Evolutionary conservation across 1,139 yeast species (phyloP).

Genomic region (Barnettozyma hawaiiensis): DNA sequence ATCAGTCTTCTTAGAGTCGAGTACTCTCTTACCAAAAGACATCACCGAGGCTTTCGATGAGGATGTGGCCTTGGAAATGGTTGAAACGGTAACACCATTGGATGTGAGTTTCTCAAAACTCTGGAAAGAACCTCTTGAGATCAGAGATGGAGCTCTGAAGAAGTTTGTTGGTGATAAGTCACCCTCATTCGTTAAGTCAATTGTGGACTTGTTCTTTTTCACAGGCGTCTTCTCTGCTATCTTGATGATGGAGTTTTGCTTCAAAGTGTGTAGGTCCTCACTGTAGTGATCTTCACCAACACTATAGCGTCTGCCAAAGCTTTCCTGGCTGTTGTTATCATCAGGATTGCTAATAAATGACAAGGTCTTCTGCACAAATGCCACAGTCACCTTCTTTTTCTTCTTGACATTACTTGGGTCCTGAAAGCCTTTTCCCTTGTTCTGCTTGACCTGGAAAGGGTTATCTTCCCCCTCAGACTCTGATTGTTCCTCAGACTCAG

Average conservation of each 20-base stretch:
- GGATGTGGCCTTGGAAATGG: slow-evolving; percentile 50
- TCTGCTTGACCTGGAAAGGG: slow-evolving; percentile 18
- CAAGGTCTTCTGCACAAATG: slow-evolving; percentile 56
- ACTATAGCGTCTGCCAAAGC: slow-evolving; percentile 4
- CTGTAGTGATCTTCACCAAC: slow-evolving; percentile 18
- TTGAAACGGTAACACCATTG: slow-evolving; percentile 52
- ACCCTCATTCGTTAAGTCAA: slow-evolving; percentile 28
- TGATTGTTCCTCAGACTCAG: slow-evolving; percentile 14
- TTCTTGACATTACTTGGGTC: slow-evolving; percentile 15
- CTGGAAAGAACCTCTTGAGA: slow-evolving; percentile 28
- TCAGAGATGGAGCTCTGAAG: slow-evolving; percentile 44
- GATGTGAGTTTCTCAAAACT: slow-evolving; percentile 31
- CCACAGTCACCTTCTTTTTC: slow-evolving; percentile 39
- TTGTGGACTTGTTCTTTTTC: slow-evolving; percentile 9
- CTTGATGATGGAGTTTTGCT: slow-evolving; percentile 39
- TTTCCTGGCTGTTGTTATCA: slow-evolving; percentile 24
- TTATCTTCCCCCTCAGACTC: slow-evolving; percentile 22
- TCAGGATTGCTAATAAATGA: slow-evolving; percentile 47
- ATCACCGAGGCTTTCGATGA: slow-evolving; percentile 58
- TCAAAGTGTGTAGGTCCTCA: slow-evolving; percentile 44
- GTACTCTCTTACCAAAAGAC: slow-evolving; percentile 35
- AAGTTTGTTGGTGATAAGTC: slow-evolving; percentile 25
- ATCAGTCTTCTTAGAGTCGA: slow-evolving; percentile 8
- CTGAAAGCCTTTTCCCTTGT: slow-evolving; percentile 16
- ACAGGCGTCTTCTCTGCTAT: slow-evolving; percentile 21